phyloP scores from a whole-genome alignment of 345 rosid species.

The Eucalyptus lansdowneana region DNA sequence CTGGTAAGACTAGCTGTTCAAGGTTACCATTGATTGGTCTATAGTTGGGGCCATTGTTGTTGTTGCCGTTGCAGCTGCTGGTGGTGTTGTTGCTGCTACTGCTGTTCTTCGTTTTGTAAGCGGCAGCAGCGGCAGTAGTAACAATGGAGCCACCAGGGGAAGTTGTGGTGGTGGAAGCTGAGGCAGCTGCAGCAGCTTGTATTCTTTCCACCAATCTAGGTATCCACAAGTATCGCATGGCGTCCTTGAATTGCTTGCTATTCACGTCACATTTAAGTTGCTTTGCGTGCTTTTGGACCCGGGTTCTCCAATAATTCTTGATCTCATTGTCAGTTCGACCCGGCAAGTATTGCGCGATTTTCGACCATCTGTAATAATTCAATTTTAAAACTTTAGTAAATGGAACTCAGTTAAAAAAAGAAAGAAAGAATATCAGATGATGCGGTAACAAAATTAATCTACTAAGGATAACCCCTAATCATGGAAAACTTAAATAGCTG shows the following conservation, averaged over 20 bases:
- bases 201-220: constrained; percentile 85
- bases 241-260: constrained; percentile 81
- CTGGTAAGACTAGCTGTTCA: neutral
- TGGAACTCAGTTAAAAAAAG: neutral
- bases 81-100: neutral
- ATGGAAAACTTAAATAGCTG: neutral
- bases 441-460: neutral
- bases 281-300: constrained; percentile 89
- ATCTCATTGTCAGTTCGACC: constrained; percentile 98
- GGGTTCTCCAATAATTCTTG: constrained; percentile 94
- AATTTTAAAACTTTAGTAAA: neutral
- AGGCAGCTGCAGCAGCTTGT: constrained; percentile 43
- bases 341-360: constrained; percentile 83
- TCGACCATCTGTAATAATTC: constrained; percentile 56
- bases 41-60: neutral
- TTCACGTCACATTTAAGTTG: constrained; percentile 86
- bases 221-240: constrained; percentile 76
- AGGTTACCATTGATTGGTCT: neutral
- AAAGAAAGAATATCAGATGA: neutral
- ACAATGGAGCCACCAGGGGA: neutral
- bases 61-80: neutral
- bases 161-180: constrained; percentile 3
- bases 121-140: neutral
- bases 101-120: neutral
- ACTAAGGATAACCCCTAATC: neutral